phyloP scores from a whole-genome alignment of 768 basidiomycete species.

The Lactarius hengduanensis region DNA sequence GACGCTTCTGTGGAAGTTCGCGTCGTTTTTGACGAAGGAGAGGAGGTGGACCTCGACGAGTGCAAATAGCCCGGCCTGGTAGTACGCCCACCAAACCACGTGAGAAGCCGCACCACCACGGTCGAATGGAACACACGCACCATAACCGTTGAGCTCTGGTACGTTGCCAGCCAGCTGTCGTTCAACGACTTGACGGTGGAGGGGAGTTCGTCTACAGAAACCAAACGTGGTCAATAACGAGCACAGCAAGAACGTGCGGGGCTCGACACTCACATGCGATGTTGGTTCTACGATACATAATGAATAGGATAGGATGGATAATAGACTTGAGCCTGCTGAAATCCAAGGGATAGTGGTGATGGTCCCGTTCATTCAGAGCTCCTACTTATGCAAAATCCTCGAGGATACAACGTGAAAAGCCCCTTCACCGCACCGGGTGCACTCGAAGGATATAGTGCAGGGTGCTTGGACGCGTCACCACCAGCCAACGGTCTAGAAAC shows the following conservation, averaged over 20 bases:
- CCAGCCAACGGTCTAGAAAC: neutral
- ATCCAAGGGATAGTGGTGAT: neutral
- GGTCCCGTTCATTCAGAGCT: neutral
- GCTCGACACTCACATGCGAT: constrained; percentile 17
- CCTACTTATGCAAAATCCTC: constrained; percentile 16
- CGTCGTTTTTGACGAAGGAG: constrained; percentile 16
- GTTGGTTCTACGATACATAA: constrained; percentile 25
- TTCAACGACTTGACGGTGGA: constrained; percentile 27
- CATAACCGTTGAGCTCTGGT: constrained; percentile 22
- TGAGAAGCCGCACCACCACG: too few relatives aligned
- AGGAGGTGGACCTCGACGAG: constrained; percentile 24
- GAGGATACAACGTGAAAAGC: constrained; percentile 7
- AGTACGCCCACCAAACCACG: neutral
- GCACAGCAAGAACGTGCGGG: neutral
- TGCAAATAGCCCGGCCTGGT: constrained; percentile 23
- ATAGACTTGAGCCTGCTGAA: neutral
- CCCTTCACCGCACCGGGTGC: constrained; percentile 3
- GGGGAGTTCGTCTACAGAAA: constrained; percentile 24
- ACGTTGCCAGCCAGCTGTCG: constrained; percentile 25
- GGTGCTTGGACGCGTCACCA: neutral
- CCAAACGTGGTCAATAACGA: constrained; percentile 2
- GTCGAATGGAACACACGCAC: constrained; percentile 5
- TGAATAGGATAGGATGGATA: neutral
- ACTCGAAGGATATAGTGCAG: neutral
- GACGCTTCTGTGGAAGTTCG: neutral